These are phyloP conservation scores for Meredithiella fracta DNA, from an alignment of 2,329 filamentous ascomycete genomes.

Conservation along the genomic window DNA sequence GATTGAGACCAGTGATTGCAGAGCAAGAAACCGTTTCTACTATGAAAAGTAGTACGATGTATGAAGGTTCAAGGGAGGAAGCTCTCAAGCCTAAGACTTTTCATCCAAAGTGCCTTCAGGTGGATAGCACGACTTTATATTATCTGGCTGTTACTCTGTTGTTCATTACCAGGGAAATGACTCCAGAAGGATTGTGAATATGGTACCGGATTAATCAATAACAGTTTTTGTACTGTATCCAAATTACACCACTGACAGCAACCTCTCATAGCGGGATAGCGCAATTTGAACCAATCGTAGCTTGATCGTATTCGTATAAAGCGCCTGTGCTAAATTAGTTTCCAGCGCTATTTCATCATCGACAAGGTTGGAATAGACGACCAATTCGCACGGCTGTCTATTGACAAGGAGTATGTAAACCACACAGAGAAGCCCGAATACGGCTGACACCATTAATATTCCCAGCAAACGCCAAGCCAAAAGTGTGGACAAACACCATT, in stretches of 20 bases:
- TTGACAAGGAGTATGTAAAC: neutral
- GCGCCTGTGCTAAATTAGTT: neutral
- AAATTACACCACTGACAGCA: neutral
- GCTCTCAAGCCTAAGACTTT: constrained; percentile 3
- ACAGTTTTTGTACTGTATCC: neutral
- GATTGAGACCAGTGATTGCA: constrained; percentile 2
- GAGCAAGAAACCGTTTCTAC: constrained; percentile 6
- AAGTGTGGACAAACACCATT: neutral
- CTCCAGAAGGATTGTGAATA: constrained; percentile 3
- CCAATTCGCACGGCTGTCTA: constrained; percentile 8
- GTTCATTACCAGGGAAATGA: neutral
- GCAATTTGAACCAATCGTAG: neutral
- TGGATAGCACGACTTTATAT: constrained; percentile 8
- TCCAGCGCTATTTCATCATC: neutral
- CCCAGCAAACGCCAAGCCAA: constrained; percentile 3
- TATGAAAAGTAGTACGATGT: constrained; percentile 2
- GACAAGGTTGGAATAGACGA: neutral
- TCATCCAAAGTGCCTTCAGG: neutral
- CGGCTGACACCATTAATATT: constrained; percentile 10
- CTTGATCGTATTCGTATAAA: constrained; percentile 15
- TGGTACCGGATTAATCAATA: neutral
- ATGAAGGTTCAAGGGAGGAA: constrained; percentile 1
- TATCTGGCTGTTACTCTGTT: neutral
- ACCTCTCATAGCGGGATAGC: neutral
- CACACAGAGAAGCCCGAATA: constrained; percentile 13